Evolutionary conservation across 1,284 basidiomycete genomes (phyloP).

Genomic region (Fomitiporia mediterranea): DNA sequence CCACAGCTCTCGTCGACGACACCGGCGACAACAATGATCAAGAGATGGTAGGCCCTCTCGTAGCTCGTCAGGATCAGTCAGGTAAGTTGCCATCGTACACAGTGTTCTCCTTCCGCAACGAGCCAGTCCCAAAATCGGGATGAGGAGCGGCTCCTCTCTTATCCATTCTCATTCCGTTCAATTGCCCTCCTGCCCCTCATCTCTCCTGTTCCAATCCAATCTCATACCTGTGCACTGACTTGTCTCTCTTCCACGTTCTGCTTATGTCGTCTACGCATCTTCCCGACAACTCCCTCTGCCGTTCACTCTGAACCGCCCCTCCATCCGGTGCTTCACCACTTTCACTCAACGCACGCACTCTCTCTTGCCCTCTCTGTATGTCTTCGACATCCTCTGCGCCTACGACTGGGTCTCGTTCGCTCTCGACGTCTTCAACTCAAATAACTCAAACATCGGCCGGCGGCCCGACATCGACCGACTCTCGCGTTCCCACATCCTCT

Average conservation of each 20-base stretch:
- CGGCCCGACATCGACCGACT: constrained; percentile 7
- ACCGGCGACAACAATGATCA: too few relatives aligned
- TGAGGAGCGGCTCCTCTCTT: too few relatives aligned
- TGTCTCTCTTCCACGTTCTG: background rate
- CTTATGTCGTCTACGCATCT: background rate
- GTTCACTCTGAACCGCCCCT: background rate
- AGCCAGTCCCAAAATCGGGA: too few relatives aligned
- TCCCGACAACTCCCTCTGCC: background rate
- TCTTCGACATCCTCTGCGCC: background rate
- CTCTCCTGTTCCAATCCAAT: background rate
- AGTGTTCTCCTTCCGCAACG: background rate
- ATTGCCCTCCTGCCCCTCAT: background rate
- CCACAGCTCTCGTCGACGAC: too few relatives aligned
- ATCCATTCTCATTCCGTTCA: background rate
- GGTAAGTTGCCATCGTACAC: too few relatives aligned
- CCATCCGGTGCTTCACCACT: background rate
- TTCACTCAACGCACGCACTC: background rate
- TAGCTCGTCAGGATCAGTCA: background rate
- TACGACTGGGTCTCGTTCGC: background rate
- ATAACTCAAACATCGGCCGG: background rate
- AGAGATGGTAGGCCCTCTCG: background rate
- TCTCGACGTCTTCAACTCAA: constrained; percentile 3
- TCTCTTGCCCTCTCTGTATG: background rate
- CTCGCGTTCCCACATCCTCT: constrained; percentile 7
- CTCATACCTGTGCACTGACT: background rate